Conservation (phyloP, 73 alveolate species). For the Paramecium sexaurelia region DNA sequence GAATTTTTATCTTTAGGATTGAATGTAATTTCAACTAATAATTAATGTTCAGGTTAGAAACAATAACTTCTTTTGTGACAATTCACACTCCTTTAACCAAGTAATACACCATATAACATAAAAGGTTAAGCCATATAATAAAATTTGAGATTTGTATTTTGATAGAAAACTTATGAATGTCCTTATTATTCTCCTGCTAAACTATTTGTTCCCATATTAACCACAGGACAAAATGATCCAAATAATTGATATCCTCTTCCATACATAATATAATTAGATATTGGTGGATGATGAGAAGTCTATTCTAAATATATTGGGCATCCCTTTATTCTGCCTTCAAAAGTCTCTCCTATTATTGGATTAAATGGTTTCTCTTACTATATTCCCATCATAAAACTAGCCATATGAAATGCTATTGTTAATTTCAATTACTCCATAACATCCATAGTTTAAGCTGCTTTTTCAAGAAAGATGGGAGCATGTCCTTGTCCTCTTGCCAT, state of each 20-base stretch:
- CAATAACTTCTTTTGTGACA: conserved; percentile 59
- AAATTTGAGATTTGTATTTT: conserved; percentile 48
- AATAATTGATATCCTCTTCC: conserved; percentile 65
- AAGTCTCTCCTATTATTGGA: conserved; percentile 68
- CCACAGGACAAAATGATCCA: conserved; percentile 44
- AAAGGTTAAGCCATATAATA: conserved; percentile 54
- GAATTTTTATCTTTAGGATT: conserved; percentile 52
- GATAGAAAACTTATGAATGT: neutral
- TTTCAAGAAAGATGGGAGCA: conserved; percentile 67
- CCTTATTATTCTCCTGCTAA: conserved; percentile 56
- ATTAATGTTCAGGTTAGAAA: conserved; percentile 49
- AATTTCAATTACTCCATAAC: conserved; percentile 43
- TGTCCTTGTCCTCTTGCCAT: conserved; percentile 65
- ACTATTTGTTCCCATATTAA: conserved; percentile 66
- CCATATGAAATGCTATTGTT: neutral
- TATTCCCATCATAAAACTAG: conserved; percentile 65
- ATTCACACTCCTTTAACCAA: conserved; percentile 62
- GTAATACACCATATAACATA: conserved; percentile 24
- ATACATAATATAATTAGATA: conserved; percentile 57
- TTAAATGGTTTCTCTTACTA: conserved; percentile 66
- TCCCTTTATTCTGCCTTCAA: conserved; percentile 59
- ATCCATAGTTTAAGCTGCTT: conserved; percentile 53
- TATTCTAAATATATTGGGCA: conserved; percentile 68
- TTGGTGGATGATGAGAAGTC: conserved; percentile 68
- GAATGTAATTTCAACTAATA: conserved; percentile 12